A percentile compares a stretch with the other conserved stretches of the same genome.
phyloP scores from a whole-genome alignment of 2,329 filamentous ascomycete genomes.

The Botrytis medusae region DNA sequence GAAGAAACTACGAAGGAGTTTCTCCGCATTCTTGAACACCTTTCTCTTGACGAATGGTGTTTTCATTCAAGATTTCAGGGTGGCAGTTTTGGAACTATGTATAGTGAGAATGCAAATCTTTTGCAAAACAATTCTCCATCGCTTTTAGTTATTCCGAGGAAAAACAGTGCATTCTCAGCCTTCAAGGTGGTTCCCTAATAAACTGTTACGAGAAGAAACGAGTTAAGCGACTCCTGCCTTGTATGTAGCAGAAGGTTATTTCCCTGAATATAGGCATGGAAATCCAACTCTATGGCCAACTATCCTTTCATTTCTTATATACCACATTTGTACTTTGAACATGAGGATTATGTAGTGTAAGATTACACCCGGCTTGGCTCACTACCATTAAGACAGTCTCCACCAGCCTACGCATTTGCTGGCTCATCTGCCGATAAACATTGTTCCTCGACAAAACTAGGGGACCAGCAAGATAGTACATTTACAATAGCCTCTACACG shows the following conservation, averaged over 20 bases:
- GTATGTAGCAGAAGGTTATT: neutral
- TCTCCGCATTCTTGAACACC: neutral
- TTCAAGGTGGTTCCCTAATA: neutral
- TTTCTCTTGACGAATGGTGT: neutral
- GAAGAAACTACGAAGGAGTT: neutral
- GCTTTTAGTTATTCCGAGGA: neutral
- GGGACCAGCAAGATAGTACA: neutral
- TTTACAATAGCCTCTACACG: no score
- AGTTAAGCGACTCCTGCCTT: slow-evolving; percentile 2
- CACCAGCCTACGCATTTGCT: neutral
- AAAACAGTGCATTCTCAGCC: neutral
- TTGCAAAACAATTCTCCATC: neutral
- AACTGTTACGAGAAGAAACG: neutral
- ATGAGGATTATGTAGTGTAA: neutral
- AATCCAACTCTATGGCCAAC: neutral
- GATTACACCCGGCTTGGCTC: neutral
- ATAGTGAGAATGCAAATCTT: neutral
- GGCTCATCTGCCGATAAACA: neutral
- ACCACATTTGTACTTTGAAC: neutral
- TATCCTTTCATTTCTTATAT: neutral
- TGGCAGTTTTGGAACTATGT: neutral
- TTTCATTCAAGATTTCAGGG: neutral
- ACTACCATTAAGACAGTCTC: neutral
- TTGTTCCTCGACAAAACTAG: neutral
- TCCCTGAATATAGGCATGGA: neutral